These are phyloP conservation scores for Stagonosporopsis tanaceti DNA, from an alignment of 2,329 filamentous ascomycete genomes.

Conservation along the genomic window DNA sequence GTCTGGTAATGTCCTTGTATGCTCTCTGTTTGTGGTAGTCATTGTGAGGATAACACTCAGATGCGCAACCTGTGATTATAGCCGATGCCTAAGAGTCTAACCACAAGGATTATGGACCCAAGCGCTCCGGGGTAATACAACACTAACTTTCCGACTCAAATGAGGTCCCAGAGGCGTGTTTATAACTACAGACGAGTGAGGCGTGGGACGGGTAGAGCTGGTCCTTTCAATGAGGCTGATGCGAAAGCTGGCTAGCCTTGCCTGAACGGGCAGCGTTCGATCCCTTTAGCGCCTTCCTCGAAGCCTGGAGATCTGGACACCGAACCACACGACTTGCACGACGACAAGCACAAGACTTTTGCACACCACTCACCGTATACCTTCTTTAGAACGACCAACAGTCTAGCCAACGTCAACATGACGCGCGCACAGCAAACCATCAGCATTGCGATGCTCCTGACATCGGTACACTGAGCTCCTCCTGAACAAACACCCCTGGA, in stretches of 20 bases:
- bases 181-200: background rate
- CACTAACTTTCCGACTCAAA: background rate
- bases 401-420: conserved; percentile 66
- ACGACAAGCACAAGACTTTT: conserved; percentile 20
- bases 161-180: conserved; percentile 20
- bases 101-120: background rate
- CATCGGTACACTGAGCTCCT: conserved; percentile 70
- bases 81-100: background rate
- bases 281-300: conserved; percentile 30
- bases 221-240: conserved; percentile 13
- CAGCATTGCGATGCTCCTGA: conserved; percentile 84
- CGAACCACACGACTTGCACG: conserved; percentile 27
- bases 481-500: conserved; percentile 22
- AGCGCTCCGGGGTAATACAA: no score
- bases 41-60: conserved; percentile 1
- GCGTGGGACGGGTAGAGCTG: conserved; percentile 2
- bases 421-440: conserved; percentile 94
- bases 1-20: background rate
- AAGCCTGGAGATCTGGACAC: conserved; percentile 40
- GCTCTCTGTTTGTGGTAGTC: background rate
- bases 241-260: conserved; percentile 28
- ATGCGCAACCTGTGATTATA: background rate
- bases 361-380: conserved; percentile 31
- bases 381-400: conserved; percentile 22
- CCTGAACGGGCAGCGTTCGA: conserved; percentile 31